Evolutionary conservation across 2,329 filamentous ascomycete species (phyloP), one percentile per base, ranked within the genome.

Genomic region (Chaetomiaceae sp.): DNA sequence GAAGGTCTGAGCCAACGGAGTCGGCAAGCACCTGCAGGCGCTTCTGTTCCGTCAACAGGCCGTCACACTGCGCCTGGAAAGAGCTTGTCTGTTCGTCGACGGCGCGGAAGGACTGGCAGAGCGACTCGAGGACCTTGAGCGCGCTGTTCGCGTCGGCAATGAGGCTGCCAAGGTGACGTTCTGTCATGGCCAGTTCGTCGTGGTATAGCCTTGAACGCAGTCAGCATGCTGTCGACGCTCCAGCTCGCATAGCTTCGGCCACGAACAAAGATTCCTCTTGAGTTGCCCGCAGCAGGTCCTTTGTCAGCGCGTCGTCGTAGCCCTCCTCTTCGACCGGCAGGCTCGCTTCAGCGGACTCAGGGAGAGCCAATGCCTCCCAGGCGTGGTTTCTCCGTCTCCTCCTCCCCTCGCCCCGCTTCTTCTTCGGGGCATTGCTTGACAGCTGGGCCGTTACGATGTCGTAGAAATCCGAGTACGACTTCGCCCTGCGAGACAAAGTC

Each of bases 51-150:
- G 78, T 73, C 24, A 97, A 70, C 2, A 98, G 74, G 47, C 88
- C 86, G 62, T 96, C 88, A 66, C 93, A 98, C 65, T 95, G 89
- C 38, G 84, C 81, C 62, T 90, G 87, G 69, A 98, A 97, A 12
- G 86, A 84, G n/a, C 85, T 87, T 0, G 93, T 98, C 68, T 97
- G 91, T 9, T 79, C 73, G 58, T 96, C 89, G 39, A 98, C 91
- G 1, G 84, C 74, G 56, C 84, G 83, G 69, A 98, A 98, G 5
- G 90, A 91, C 57, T 84, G 79, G 12, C 90, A 90, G 14, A 98
- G 75, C 1, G 78, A 81, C 14, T 86, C 83, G 22, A 98, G 75
- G 15, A 94, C 73, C 35, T 81, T 74, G 32, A 98, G 73, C 0
- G 89, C 85, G 15, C 77, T 77, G 45, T 86, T 79, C 1, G 91